Evolutionary conservation across 305 asterid species (phyloP), one percentile per base, ranked within the genome.

Genomic region (Withania somnifera): DNA sequence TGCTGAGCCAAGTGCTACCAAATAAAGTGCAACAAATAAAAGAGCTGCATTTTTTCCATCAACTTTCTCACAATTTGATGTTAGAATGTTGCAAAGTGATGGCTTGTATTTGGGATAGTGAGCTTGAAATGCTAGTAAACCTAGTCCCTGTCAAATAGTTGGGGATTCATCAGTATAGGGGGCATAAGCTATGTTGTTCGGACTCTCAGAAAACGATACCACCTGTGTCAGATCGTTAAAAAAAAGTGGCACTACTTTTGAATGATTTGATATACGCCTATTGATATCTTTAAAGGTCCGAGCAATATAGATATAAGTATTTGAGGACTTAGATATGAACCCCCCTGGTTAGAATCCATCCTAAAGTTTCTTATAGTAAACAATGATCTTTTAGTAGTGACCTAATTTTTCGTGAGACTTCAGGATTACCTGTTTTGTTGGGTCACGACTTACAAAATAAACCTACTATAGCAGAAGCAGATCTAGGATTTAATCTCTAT

Each of bases 71-170:
- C 98, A 93, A 0, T 81, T 24, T 15, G 83, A 63, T 2, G 88
- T 86, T 64, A 30, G 86, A 7, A 88, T 73, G 68, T 89, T 90
- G 92, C 98, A 93, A 0, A 64, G 9, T 4, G 92, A 90, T 26
- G 97, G 98, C 85, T 73, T 89, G 64, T 92, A 82, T 15, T 88
- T 88, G 0, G 86, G 88, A 71, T 81, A 84, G 84, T 94, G 92
- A 14, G 97, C 98, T 85, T 94, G 98, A 77, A 91, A 56, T 2
- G 97, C 88, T 42, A 93, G 87, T 32, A 93, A 64, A 13, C 91
- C 95, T 3, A 93, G 88, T 40, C 98, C 98, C 98, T 93, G 56
- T 28, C 60, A 73, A 47, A 1, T 4, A 73, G 15, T 0, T 47
- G 10, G 2, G 14, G 24, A 64, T 64, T 34, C 75, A 64, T 64